Base-by-base conservation (phyloP, 306 rosid genomes). In the Albizia julibrissin region DNA sequence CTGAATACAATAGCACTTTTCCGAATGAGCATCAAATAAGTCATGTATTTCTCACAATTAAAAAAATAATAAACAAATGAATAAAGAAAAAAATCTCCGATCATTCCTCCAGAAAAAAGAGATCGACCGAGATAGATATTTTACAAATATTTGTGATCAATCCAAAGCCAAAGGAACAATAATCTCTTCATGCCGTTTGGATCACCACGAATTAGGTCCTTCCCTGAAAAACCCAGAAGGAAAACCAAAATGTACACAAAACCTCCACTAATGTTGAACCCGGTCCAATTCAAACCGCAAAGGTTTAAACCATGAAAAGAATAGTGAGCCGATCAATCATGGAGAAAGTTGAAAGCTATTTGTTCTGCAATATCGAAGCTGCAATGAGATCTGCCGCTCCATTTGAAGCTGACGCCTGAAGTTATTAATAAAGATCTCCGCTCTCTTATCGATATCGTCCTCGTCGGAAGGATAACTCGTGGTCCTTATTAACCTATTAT, bases 381-480 rank as follows among this genome's bases (percentile, higher is more conserved):
- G 86, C 68, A 93, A 78, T 0, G 96, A 93, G 24, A 92, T 80
- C 72, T 95, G 99, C 26, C 98, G 86, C 73, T 95, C 99, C 19
- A 95, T 74, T 74, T 16, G 85, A 89, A 95, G 97, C 68, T 91
- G 97, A 1, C 82, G 84, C 34, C 91, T 83, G 84, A 95, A 95
- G 64, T 91, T 95, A 29, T 84, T 72, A 1, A 93, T 95, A 52
- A 95, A 95, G 78, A 81, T 83, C 58, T 95, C 99, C 0, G 98
- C 91, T 37, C 88, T 91, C 43, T 61, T 83, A 75, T 95, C 90
- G 50, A 95, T 82, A 52, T 93, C 98, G 29, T 91, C 99, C 34
- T 91, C 99, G 37, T 93, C 94, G 1, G 76, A 72, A 46, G 24
- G 12, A 44, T 8, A 43, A 49, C 58, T 71, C 0, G 37, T 5